Conservation (phyloP, 2,329 filamentous ascomycete species). For the Diaporthe humulicola region DNA sequence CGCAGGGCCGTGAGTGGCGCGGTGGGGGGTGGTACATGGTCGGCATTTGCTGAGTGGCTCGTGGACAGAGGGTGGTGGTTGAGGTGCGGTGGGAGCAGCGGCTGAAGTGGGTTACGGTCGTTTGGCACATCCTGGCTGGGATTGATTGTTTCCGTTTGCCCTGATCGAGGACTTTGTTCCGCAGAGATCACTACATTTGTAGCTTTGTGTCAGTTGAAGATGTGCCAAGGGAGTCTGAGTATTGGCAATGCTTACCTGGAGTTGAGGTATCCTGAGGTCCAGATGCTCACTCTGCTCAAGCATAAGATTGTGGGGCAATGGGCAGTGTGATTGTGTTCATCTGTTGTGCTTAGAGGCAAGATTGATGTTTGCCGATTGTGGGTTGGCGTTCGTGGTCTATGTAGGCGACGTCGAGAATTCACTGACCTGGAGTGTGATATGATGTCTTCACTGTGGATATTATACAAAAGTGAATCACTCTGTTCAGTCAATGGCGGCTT, state of each 20-base stretch:
- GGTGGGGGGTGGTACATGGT: not conserved
- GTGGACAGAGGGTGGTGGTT: not conserved
- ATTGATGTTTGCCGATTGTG: not conserved
- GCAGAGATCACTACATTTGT: not conserved
- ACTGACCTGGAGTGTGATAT: not conserved
- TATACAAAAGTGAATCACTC: slow-evolving; percentile 7
- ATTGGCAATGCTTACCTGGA: not conserved
- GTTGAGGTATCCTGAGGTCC: not conserved
- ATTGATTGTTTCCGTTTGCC: not conserved
- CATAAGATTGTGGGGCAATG: not conserved
- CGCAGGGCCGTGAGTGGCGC: not conserved
- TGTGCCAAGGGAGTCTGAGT: not conserved
- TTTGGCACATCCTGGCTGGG: slow-evolving; percentile 4
- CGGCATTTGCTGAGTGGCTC: not conserved
- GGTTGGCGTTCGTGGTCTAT: not conserved
- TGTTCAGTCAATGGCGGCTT: not conserved
- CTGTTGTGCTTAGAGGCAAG: not conserved
- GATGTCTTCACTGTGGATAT: not conserved
- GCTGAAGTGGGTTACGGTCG: not conserved
- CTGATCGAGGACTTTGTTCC: too few species aligned
- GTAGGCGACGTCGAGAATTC: not conserved
- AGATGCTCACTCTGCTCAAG: too few species aligned
- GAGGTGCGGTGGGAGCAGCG: slow-evolving; percentile 3
- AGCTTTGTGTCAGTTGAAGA: not conserved
- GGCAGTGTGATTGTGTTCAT: not conserved